phyloP scores from a whole-genome alignment of 805 yeast genomes.

The Sugiyamaella qingdaonensis region DNA sequence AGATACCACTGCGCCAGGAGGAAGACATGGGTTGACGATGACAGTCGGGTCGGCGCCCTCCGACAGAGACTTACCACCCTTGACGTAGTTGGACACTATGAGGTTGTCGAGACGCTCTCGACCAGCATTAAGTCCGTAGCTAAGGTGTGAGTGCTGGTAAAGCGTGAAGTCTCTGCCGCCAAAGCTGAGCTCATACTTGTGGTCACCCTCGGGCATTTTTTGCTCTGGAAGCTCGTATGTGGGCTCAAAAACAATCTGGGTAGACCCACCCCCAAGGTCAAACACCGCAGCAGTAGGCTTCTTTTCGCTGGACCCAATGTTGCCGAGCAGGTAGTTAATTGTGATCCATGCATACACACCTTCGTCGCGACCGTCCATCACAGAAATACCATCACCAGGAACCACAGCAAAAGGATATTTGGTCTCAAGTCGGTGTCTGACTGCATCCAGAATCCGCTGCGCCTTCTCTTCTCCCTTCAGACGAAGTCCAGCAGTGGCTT shows the following conservation, averaged over 20 bases:
- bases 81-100: conserved; percentile 47
- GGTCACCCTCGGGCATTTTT: conserved; percentile 78
- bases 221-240: conserved; percentile 46
- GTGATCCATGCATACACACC: conserved; percentile 99
- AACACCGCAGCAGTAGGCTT: conserved; percentile 92
- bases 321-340: conserved; percentile 86
- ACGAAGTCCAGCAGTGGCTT: conserved; percentile 97
- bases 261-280: conserved; percentile 97
- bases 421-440: conserved; percentile 65
- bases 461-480: conserved; percentile 74
- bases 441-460: conserved; percentile 66
- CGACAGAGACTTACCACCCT: conserved; percentile 9
- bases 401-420: conserved; percentile 93
- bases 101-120: conserved; percentile 71
- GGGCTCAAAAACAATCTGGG: conserved; percentile 98
- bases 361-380: conserved; percentile 96
- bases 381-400: conserved; percentile 76
- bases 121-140: conserved; percentile 94
- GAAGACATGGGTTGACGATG: conserved; percentile 77
- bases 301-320: conserved; percentile 75
- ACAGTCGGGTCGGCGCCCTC: conserved; percentile 27
- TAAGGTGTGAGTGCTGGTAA: conserved; percentile 92
- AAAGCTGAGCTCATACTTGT: conserved; percentile 72
- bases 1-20: conserved; percentile 54
- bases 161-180: conserved; percentile 77